Evolutionary conservation across 352 stramenopile species (phyloP), one percentile per base, ranked within the genome.

Genomic region (Globisporangium paddicum): DNA sequence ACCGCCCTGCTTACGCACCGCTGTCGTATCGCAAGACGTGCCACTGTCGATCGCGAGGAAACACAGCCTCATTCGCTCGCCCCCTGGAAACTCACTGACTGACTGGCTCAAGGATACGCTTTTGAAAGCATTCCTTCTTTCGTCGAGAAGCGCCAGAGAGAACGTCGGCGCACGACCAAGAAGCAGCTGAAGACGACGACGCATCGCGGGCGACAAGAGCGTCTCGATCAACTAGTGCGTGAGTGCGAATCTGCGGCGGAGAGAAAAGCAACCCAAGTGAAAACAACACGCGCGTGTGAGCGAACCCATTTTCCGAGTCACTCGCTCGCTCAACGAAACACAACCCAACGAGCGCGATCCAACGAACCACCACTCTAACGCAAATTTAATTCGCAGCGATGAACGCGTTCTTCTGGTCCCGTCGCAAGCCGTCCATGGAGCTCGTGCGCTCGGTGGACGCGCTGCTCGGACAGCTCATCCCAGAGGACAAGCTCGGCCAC

Each of bases 391-490:
- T 60, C 26, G 40, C 44, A 46, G 38, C 21, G 35, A 63, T 92
- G 74, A 91, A 91, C 69, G 82, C 82, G 8, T 92, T 92, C 67
- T 90, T 92, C 62, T 92, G 82, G 79, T 73, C 79, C 10, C 74
- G 79, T 13, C 62, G 80, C 14, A 89, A 89, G 65, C 77, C 82
- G 37, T 86, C 78, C 14, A 81, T 80, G 48, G 82, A 92, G 60
- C 72, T 92, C 58, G 80, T 92, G 62, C 79, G 78, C 56, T 79
- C 75, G 6, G 77, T 89, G 28, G 82, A 92, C 58, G 72, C 73
- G 48, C 66, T 87, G 30, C 63, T 92, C 35, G 57, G 60, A 19
- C 70, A 86, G 55, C 62, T 89, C 26, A 73, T 87, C 46, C 77
- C 79, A 10, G 75, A 87, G 6, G 77, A 87, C 51, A 78, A 76